Evolutionary conservation across 257 asterid genomes (phyloP), one percentile per base, ranked within the genome.

Genomic region (Galeopsis tetrahit): DNA sequence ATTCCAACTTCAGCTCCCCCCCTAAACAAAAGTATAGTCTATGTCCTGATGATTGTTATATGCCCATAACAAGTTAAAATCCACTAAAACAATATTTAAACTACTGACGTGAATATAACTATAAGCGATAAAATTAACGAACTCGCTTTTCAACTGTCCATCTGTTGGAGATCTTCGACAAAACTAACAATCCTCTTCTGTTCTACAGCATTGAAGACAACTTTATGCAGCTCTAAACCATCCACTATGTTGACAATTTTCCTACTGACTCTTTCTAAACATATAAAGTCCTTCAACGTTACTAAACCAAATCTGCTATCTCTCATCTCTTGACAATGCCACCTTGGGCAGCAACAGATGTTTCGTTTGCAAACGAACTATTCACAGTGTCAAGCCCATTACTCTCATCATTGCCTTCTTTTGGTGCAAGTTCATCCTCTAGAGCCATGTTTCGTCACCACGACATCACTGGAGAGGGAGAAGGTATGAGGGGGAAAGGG

Each of bases 361-460:
- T 69, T 59, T 69, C 86, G 69, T 76, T 73, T 6, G 58, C 73
- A 28, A 39, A 44, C 36, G 51, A 53, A 80, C 67, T 80, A 78
- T 78, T 75, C 63, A 4, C 77, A 59, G 44, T 48, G 33, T 35
- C 66, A 53, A 32, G 52, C 2, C 75, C 66, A 40, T 71, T 66
- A 15, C 71, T 72, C 67, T 9, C 71, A 53, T 78, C 85, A 55
- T 73, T 73, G 52, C 75, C 86, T 34, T 83, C 88, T 61, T 77
- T 86, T 69, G 66, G 78, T 0, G 80, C 86, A 75, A 89, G 86
- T 81, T 91, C 99, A 75, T 91, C 97, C 77, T 91, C 96, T 73
- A 77, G 84, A 72, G 98, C 90, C 95, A 94, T 94, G 81, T 94
- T n/a, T n/a, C n/a, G n/a, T n/a, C n/a, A n/a, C n/a, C n/a, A n/a